phyloP scores from a whole-genome alignment of 2,329 filamentous ascomycete species.

The Xylariomycetidae sp. region DNA sequence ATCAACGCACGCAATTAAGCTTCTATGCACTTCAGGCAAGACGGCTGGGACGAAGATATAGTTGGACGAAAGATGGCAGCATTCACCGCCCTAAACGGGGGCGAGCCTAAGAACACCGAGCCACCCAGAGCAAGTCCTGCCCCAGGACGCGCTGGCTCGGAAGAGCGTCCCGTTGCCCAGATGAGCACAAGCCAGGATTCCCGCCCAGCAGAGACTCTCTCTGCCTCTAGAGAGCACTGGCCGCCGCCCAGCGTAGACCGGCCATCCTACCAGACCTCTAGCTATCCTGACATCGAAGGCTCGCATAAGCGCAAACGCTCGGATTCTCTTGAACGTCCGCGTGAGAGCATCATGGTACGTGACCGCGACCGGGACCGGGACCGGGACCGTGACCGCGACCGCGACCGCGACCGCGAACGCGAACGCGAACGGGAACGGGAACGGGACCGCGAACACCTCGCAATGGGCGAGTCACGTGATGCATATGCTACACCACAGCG shows the following conservation, averaged over 20 bases:
- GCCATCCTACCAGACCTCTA: slow-evolving; percentile 32
- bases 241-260: slow-evolving; percentile 35
- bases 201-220: slow-evolving; percentile 17
- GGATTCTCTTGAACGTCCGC: slow-evolving; percentile 49
- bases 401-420: no score
- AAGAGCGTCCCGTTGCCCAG: slow-evolving; percentile 19
- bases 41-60: slow-evolving; percentile 20
- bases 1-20: slow-evolving; percentile 7
- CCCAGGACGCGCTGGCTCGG: slow-evolving; percentile 18
- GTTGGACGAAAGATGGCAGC: slow-evolving; percentile 26
- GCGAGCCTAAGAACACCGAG: slow-evolving; percentile 22
- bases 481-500: slow-evolving; percentile 36
- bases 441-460: slow-evolving; percentile 28
- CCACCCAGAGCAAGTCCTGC: slow-evolving; percentile 18
- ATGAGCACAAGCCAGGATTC: slow-evolving; percentile 23
- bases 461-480: slow-evolving; percentile 34
- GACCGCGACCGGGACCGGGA: no score
- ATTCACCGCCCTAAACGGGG: slow-evolving; percentile 29
- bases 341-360: slow-evolving; percentile 29
- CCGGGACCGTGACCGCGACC: no score
- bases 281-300: slow-evolving; percentile 39
- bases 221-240: slow-evolving; percentile 34
- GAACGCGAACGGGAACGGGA: no score
- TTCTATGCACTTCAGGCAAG: slow-evolving; percentile 23
- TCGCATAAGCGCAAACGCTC: slow-evolving; percentile 67